Base-by-base conservation (phyloP, 345 rosid species). In the Acer saccharum region DNA sequence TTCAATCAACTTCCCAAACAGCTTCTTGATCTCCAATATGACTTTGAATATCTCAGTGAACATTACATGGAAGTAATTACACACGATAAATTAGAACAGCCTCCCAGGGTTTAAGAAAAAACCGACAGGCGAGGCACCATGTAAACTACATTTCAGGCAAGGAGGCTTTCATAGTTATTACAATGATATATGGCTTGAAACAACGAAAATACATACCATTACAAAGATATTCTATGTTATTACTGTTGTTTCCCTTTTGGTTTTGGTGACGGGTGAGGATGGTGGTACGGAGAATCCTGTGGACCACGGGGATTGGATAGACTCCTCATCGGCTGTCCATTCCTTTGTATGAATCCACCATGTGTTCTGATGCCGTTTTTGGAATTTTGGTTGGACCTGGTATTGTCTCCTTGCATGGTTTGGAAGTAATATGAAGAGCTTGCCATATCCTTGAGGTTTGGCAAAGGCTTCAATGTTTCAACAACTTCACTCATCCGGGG, bases 401-500 rank as follows among this genome's bases (percentile, higher is more conserved):
- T 10, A 35, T 80, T 78, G 41, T 79, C 84, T 48, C 84, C 81
- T 83, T 86, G 88, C 88, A 73, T 83, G 10, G 88, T 87, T 76
- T 93, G 97, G 78, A 88, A 91, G 82, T 84, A 82, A 81, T 86
- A 88, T 7, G 95, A 91, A 14, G 95, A 93, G 86, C 95, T 91
- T 68, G 97, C 97, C 91, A 93, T 91, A 83, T 93, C 98, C 86
- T 93, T 95, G 70, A 95, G 89, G 86, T 79, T 91, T 23, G 89
- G 97, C 60, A 95, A 83, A 16, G 96, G 92, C 75, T 89, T 91
- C 27, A 95, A 83, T 1, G 84, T 79, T 78, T 90, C 96, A 0
- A 95, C 93, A 68, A 95, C 94, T 81, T 92, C 98, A 78, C 91
- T 90, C 99, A 95, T 95, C 70, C 85, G 88, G 2, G 99, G 99